Percentiles rank a stretch among this genome's conserved stretches.
Evolutionary conservation across 306 rosid genomes (phyloP).

Genomic region (Luffa aegyptiaca): DNA sequence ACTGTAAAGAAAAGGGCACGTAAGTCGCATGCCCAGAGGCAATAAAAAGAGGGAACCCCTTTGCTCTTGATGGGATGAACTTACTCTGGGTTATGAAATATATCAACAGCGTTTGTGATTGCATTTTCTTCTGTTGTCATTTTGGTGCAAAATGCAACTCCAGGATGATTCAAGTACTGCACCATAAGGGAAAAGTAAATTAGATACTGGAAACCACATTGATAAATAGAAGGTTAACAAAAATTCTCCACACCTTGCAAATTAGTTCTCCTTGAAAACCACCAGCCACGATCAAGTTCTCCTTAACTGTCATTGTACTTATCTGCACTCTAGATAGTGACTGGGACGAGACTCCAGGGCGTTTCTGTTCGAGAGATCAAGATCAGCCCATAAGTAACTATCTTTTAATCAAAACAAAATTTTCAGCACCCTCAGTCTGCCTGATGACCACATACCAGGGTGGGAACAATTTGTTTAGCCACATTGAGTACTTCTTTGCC

Average conservation of each 20-base stretch:
- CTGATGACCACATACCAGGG: slow-evolving; percentile 32
- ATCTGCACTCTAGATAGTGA: slow-evolving; percentile 78
- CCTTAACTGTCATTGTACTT: slow-evolving; percentile 91
- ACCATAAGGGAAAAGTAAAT: slow-evolving; percentile 4
- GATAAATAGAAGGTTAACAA: background rate
- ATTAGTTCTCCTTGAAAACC: slow-evolving; percentile 95
- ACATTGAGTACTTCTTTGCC: slow-evolving; percentile 75
- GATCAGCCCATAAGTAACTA: background rate
- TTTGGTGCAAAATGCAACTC: slow-evolving; percentile 78
- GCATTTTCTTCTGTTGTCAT: slow-evolving; percentile 66
- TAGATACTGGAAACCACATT: background rate
- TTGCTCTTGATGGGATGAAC: background rate
- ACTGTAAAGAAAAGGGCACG: slow-evolving; percentile 31
- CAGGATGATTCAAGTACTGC: slow-evolving; percentile 59
- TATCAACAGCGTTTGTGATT: slow-evolving; percentile 85
- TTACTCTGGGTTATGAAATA: slow-evolving; percentile 47
- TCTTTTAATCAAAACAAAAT: background rate
- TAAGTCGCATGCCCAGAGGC: background rate
- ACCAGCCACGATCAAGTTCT: slow-evolving; percentile 71
- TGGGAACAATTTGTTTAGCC: slow-evolving; percentile 60
- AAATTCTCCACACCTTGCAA: slow-evolving; percentile 55
- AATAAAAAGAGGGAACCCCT: background rate
- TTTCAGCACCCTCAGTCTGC: background rate
- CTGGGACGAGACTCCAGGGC: slow-evolving; percentile 39
- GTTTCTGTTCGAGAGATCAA: slow-evolving; percentile 31